Percentiles rank a stretch among this genome's conserved stretches.
Evolutionary conservation across 345 rosid genomes (phyloP).

Genomic region (Psidium guajava): DNA sequence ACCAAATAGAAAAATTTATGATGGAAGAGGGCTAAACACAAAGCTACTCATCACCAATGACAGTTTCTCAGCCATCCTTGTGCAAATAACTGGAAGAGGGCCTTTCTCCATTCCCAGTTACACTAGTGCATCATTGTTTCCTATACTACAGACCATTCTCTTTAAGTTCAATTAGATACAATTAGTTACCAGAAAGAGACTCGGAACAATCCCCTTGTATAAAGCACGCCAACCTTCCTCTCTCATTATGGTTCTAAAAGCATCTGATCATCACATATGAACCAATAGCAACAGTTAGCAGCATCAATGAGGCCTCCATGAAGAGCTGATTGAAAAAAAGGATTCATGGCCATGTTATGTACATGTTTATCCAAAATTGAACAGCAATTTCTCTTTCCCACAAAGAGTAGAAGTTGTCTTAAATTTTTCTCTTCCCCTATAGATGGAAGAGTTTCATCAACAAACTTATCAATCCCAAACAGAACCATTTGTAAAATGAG

Average conservation of each 20-base stretch:
- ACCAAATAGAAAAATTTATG: background rate
- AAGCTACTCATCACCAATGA: background rate
- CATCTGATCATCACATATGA: slow-evolving; percentile 36
- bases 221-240: slow-evolving; percentile 91
- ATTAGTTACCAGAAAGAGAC: slow-evolving; percentile 65
- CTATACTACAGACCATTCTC: background rate
- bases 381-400: background rate
- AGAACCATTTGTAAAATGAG: background rate
- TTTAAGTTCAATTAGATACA: background rate
- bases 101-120: background rate
- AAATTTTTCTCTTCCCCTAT: background rate
- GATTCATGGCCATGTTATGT: background rate
- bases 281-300: background rate
- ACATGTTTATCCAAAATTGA: background rate
- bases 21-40: background rate
- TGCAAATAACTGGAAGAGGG: background rate
- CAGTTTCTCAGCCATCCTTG: background rate
- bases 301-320: background rate
- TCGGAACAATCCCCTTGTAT: slow-evolving; percentile 75
- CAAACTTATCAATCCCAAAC: background rate
- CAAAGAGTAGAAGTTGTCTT: background rate
- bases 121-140: background rate
- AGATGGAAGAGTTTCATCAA: background rate
- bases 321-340: background rate
- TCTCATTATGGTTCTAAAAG: slow-evolving; percentile 71